phyloP scores from a whole-genome alignment of 2,329 filamentous ascomycete species.

The Podosphaera fusca region DNA sequence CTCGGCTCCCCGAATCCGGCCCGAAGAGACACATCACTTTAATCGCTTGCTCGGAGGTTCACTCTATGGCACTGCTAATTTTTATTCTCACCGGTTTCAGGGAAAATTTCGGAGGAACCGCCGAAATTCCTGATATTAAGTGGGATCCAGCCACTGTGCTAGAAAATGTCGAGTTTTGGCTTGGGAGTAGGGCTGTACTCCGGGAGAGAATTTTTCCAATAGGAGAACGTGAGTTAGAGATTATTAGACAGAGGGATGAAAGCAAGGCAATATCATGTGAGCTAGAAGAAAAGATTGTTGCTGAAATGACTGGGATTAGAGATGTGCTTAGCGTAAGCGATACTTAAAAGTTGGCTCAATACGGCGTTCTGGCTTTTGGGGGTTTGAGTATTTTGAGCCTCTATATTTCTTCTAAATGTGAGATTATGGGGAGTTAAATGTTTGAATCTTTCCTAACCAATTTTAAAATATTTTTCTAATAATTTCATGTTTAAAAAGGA shows the following conservation, averaged over 20 bases:
- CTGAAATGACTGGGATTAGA: constrained; percentile 20
- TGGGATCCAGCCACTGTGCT: constrained; percentile 53
- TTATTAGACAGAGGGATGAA: constrained; percentile 21
- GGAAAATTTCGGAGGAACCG: constrained; percentile 32
- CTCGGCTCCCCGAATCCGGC: constrained; percentile 25
- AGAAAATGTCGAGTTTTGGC: constrained; percentile 67
- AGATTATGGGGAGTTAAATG: too few relatives aligned
- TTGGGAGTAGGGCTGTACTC: constrained; percentile 44
- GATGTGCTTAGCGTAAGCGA: constrained; percentile 6
- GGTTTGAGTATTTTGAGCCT: background rate
- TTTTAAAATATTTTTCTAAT: too few relatives aligned
- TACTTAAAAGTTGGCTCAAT: background rate
- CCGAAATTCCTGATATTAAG: constrained; percentile 47
- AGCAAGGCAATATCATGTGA: constrained; percentile 6
- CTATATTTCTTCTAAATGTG: too few relatives aligned
- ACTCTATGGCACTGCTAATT: constrained; percentile 55
- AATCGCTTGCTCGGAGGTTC: constrained; percentile 50
- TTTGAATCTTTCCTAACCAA: too few relatives aligned
- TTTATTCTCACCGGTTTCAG: constrained; percentile 46
- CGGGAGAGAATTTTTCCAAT: constrained; percentile 51
- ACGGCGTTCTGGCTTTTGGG: background rate
- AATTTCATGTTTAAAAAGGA: too few relatives aligned
- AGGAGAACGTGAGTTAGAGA: constrained; percentile 47
- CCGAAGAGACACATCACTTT: constrained; percentile 45
- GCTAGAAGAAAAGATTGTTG: constrained; percentile 45